Base-by-base conservation (phyloP, 1,139 yeast genomes). In the Debaryomyces robertsiae region DNA sequence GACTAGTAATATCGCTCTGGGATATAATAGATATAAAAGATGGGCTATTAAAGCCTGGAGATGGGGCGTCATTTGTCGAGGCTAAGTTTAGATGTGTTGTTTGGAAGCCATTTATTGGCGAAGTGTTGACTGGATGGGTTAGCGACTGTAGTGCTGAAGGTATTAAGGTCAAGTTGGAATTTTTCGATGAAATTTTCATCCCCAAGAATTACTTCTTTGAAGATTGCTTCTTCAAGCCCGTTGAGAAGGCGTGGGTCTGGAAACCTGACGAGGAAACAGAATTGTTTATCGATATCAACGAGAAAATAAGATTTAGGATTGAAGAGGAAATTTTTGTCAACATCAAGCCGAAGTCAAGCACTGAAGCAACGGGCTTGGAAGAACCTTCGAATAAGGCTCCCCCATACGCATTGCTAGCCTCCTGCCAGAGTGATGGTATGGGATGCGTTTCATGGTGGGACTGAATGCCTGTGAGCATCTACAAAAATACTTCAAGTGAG, bases 361-460 rank as follows among this genome's bases (percentile, higher is more conserved):
- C 68, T 45, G 79, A 75, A 46, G 75, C 79, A 14, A 62, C 57
- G 49, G 60, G 52, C 16, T 49, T 50, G 16, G 64, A 61, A 32
- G 69, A 63, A 22, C 47, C 54, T 1, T 40, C 50, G 6, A 68
- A 57, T 60, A 77, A 61, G 39, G 62, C 69, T 3, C 93, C 96
- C 13, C 86, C 95, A 1, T 90, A 88, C 61, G 88, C 90, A 9
- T 67, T 93, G 25, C 63, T 86, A 25, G 97, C 94, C n/a, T 85
- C 96, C 41, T 90, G 97, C 61, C 96, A 90, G 59, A 80, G 88
- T 3, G 96, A 89, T 54, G 98, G 98, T 33, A 87, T 89, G 94
- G 98, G 98, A 4, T 81, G 95, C 54, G 83, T 88, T 28, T 78
- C 91, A 39, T 93, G 98, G 98, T 93, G 98, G 98, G 94, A 86